Conservation (phyloP, 2,329 filamentous ascomycete species). For the Xylariaceae sp. region DNA sequence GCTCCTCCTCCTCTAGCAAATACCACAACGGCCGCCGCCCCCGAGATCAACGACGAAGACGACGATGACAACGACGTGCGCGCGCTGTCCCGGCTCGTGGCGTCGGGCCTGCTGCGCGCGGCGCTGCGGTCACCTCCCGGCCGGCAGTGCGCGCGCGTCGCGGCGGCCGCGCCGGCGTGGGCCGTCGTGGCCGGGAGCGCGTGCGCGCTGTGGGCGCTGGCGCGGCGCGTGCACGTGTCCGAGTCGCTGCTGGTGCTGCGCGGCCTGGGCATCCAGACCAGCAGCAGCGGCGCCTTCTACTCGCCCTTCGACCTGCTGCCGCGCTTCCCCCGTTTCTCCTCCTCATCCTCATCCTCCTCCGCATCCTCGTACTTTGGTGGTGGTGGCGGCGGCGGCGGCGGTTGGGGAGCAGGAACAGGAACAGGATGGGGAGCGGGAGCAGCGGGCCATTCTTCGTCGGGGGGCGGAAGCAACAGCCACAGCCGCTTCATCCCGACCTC, state of each 20-base stretch:
- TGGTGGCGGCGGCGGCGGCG: constrained; percentile 21
- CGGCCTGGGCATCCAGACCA: constrained; percentile 85
- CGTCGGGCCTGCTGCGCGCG: constrained; percentile 5
- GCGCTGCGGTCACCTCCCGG: constrained; percentile 22
- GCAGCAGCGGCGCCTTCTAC: constrained; percentile 40
- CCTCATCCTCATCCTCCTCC: too few species aligned
- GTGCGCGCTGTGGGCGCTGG: constrained; percentile 34
- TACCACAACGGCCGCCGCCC: neutral
- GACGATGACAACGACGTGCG: constrained; percentile 9
- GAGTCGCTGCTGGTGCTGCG: constrained; percentile 86
- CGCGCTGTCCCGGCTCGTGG: constrained; percentile 7
- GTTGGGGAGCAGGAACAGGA: constrained; percentile 22
- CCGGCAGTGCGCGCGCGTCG: constrained; percentile 23
- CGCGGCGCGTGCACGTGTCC: constrained; percentile 46
- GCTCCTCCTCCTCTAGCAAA: too few species aligned
- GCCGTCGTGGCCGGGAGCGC: constrained; percentile 31
- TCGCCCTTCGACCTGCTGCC: too few species aligned
- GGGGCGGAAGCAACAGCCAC: too few species aligned
- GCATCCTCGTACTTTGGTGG: too few species aligned
- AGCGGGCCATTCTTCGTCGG: too few species aligned
- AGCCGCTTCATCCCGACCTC: constrained; percentile 75
- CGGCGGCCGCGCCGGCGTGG: constrained; percentile 33
- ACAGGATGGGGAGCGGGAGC: too few species aligned
- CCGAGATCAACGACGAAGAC: constrained; percentile 1
- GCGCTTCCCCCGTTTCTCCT: too few species aligned